Conservation (phyloP, 495 filamentous ascomycete genomes). For the Daldinia concentrica region DNA sequence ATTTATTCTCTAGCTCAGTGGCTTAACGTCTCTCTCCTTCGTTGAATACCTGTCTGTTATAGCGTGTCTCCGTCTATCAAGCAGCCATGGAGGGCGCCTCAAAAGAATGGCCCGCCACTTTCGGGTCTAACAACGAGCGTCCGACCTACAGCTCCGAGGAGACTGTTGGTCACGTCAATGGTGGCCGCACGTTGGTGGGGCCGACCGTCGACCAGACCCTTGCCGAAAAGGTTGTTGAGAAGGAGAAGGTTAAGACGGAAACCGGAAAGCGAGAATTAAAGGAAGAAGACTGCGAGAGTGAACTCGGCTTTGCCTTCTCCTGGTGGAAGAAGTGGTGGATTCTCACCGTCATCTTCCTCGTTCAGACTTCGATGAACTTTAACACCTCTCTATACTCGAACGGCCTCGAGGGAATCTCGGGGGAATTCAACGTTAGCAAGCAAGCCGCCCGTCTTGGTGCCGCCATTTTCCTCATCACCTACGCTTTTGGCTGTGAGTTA, state of each 20-base stretch:
- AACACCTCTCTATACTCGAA: constrained; percentile 79
- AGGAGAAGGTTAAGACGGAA: constrained; percentile 35
- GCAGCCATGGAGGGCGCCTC: constrained; percentile 28
- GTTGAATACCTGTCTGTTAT: not conserved
- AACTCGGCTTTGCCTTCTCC: constrained; percentile 72
- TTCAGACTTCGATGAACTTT: constrained; percentile 88
- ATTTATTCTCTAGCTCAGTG: constrained; percentile 9
- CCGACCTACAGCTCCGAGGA: constrained; percentile 42
- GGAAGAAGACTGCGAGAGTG: constrained; percentile 69
- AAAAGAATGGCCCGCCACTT: constrained; percentile 35
- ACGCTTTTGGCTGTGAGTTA: constrained; percentile 82
- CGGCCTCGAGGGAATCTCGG: constrained; percentile 66
- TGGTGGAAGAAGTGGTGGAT: constrained; percentile 80
- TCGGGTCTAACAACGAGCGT: constrained; percentile 31
- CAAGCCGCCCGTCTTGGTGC: constrained; percentile 73
- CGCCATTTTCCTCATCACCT: constrained; percentile 74
- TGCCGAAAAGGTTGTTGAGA: constrained; percentile 31
- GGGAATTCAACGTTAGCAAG: constrained; percentile 69
- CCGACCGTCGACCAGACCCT: constrained; percentile 26
- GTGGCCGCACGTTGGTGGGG: constrained; percentile 13
- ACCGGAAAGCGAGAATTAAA: constrained; percentile 64
- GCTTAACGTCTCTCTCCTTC: not conserved
- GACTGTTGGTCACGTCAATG: constrained; percentile 36
- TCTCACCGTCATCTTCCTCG: constrained; percentile 74
- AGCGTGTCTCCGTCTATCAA: not conserved